Evolutionary conservation across 2,329 filamentous ascomycete genomes (phyloP).

Genomic region (Thermoascus crustaceus): DNA sequence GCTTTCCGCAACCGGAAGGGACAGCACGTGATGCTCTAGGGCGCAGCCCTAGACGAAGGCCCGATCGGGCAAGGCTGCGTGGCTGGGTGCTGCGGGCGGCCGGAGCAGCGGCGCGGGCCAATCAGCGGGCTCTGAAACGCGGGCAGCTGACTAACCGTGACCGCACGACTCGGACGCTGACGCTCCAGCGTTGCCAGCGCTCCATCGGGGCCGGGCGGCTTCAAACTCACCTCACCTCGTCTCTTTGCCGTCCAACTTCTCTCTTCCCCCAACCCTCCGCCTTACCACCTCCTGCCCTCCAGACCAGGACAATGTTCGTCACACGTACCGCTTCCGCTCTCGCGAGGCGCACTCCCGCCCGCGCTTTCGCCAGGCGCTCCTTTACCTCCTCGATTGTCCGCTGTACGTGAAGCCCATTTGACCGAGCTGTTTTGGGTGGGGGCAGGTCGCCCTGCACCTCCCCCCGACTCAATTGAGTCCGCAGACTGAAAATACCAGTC

Average conservation of each 20-base stretch:
- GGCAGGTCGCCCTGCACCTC: constrained; percentile 12
- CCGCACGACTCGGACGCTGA: constrained; percentile 7
- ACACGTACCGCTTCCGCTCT: constrained; percentile 40
- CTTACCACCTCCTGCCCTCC: constrained; percentile 15
- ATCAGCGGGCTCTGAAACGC: constrained; percentile 10
- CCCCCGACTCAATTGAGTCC: constrained; percentile 16
- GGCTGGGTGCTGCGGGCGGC: constrained; percentile 6
- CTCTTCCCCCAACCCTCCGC: constrained; percentile 20
- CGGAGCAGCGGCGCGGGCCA: constrained; percentile 15
- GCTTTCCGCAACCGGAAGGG: constrained; percentile 20
- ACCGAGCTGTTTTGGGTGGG: constrained; percentile 12
- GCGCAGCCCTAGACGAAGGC: constrained; percentile 12
- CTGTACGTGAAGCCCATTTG: constrained; percentile 34
- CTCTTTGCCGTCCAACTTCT: constrained; percentile 20
- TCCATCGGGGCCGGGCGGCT: constrained; percentile 26
- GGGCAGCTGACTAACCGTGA: constrained; percentile 16
- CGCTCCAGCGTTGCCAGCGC: constrained; percentile 3
- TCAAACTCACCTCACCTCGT: constrained; percentile 26
- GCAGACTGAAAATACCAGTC: no score
- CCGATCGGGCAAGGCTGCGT: constrained; percentile 12
- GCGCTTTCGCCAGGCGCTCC: constrained; percentile 35
- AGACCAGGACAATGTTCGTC: constrained; percentile 38
- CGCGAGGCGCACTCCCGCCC: constrained; percentile 37
- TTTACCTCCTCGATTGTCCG: constrained; percentile 39
- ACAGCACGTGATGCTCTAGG: constrained; percentile 4